These are phyloP conservation scores for Peronospora farinosa DNA, from an alignment of 352 stramenopile species.

Conservation along the genomic window DNA sequence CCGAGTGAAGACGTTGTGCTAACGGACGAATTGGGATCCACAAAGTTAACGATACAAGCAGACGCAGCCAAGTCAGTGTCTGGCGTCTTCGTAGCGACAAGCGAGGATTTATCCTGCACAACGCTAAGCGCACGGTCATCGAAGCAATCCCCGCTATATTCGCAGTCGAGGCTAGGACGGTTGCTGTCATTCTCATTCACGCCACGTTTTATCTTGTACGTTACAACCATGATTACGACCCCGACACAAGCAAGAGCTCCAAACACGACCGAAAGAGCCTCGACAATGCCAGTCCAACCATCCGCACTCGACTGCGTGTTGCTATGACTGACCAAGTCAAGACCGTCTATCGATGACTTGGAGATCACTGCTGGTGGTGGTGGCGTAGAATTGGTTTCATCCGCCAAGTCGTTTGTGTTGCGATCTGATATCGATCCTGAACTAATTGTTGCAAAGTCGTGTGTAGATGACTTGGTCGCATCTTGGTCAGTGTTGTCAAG, in stretches of 20 bases:
- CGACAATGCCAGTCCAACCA: slow-evolving; percentile 5
- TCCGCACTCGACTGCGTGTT: not conserved
- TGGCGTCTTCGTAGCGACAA: not conserved
- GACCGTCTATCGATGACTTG: slow-evolving; percentile 14
- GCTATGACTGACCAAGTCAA: slow-evolving; percentile 17
- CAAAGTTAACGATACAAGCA: slow-evolving; percentile 18
- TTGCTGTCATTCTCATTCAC: slow-evolving; percentile 1
- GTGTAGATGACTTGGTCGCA: slow-evolving; percentile 4
- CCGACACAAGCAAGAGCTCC: slow-evolving; percentile 35
- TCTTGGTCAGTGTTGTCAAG: slow-evolving; percentile 11
- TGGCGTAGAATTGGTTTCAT: slow-evolving; percentile 4
- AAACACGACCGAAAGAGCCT: slow-evolving; percentile 17
- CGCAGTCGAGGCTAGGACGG: slow-evolving; percentile 18
- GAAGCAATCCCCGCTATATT: slow-evolving; percentile 27
- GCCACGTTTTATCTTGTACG: slow-evolving; percentile 37
- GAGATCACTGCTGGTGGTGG: slow-evolving; percentile 8
- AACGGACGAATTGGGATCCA: slow-evolving; percentile 11
- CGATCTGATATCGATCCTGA: slow-evolving; percentile 5
- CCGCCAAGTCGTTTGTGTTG: slow-evolving; percentile 5
- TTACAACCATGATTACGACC: slow-evolving; percentile 33
- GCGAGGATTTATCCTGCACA: slow-evolving; percentile 10
- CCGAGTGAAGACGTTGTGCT: slow-evolving; percentile 22
- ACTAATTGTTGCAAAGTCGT: slow-evolving; percentile 11
- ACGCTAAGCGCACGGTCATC: slow-evolving; percentile 20
- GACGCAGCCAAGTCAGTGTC: slow-evolving; percentile 1